These are phyloP conservation scores for Coniochaeta sp. DNA, from an alignment of 2,329 filamentous ascomycete genomes.

Conservation along the genomic window DNA sequence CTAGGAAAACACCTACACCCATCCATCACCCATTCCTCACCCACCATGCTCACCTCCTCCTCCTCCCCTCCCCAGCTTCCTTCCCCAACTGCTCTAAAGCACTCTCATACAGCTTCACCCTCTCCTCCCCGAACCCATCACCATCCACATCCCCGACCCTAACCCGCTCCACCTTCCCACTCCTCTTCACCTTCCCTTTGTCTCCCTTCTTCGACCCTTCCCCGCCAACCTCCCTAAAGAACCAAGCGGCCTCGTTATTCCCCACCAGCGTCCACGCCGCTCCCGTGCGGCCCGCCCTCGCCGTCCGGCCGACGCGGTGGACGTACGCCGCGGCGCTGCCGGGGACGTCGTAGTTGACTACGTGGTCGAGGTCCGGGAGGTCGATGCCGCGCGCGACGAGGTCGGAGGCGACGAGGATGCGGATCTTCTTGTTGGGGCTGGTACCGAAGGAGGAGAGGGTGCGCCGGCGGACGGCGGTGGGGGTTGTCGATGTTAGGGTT, in stretches of 20 bases:
- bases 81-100: conserved; percentile 57
- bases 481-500: conserved; percentile 70
- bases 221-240: conserved; percentile 74
- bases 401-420: conserved; percentile 82
- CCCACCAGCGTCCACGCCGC: conserved; percentile 82
- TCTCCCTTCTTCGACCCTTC: conserved; percentile 36
- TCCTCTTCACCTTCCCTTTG: conserved; percentile 33
- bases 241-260: conserved; percentile 82
- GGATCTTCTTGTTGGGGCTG: conserved; percentile 51
- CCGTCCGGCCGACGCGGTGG: conserved; percentile 86
- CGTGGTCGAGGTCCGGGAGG: conserved; percentile 68
- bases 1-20: too few relatives aligned
- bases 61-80: conserved; percentile 37
- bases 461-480: conserved; percentile 62
- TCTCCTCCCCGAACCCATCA: conserved; percentile 38
- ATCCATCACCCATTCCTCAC: too few relatives aligned
- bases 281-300: conserved; percentile 69
- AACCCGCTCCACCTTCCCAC: conserved; percentile 38
- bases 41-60: too few relatives aligned
- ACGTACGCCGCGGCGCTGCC: conserved; percentile 76
- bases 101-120: conserved; percentile 39
- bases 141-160: conserved; percentile 37
- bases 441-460: conserved; percentile 65
- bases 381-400: conserved; percentile 90
- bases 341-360: conserved; percentile 92